phyloP scores from a whole-genome alignment of 2,329 filamentous ascomycete genomes.

The Cladobotryum mycophilum region DNA sequence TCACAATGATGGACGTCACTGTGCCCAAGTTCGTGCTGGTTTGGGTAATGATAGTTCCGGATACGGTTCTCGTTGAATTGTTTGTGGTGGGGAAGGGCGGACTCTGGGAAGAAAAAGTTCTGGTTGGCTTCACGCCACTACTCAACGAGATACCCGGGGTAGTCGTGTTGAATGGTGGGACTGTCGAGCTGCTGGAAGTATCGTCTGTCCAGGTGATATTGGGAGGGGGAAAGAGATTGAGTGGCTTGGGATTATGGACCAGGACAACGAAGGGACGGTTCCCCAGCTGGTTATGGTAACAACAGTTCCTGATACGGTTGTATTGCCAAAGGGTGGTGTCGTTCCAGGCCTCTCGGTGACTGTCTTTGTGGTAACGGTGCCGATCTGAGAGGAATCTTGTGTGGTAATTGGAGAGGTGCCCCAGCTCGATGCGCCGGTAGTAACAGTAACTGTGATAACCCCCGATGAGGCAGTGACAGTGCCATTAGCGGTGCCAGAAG shows the following conservation, averaged over 20 bases:
- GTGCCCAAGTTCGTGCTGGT: neutral
- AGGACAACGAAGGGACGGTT: conserved; percentile 7
- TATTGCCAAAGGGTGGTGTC: conserved; percentile 16
- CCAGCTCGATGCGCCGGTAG: neutral
- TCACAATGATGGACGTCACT: conserved; percentile 1
- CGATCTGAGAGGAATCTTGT: neutral
- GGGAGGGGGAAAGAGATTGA: neutral
- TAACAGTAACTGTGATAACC: neutral
- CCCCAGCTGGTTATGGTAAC: conserved; percentile 3
- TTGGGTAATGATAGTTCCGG: neutral
- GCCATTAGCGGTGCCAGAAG: neutral
- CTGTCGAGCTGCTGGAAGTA: neutral
- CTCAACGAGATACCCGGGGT: neutral
- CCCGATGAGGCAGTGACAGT: neutral
- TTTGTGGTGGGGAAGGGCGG: conserved; percentile 7
- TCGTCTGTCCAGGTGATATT: conserved; percentile 1
- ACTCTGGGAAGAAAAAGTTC: neutral
- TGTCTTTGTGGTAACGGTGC: conserved; percentile 2
- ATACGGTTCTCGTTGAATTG: conserved; percentile 5
- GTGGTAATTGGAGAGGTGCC: conserved; percentile 1
- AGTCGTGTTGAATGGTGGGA: conserved; percentile 3
- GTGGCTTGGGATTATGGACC: conserved; percentile 5
- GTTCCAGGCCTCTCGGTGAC: neutral
- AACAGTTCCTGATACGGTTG: conserved; percentile 8
- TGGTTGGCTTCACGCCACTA: neutral